Conservation (phyloP, 345 rosid species). For the Hypericum androsaemum region DNA sequence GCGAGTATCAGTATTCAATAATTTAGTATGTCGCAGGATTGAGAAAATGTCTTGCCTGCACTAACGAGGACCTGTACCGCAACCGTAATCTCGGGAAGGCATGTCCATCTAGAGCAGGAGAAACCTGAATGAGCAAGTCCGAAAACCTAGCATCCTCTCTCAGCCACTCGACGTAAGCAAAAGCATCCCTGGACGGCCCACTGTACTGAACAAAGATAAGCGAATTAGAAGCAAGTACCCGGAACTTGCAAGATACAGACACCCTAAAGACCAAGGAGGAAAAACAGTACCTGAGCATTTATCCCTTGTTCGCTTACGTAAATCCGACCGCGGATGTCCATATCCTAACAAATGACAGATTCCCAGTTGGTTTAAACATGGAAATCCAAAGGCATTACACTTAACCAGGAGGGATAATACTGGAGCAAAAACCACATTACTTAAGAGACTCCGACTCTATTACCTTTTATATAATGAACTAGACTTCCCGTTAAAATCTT, state of each 20-base stretch:
- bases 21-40: no score
- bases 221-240: slow-evolving; percentile 7
- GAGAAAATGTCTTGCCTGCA: slow-evolving; percentile 70
- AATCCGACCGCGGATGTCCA: slow-evolving; percentile 67
- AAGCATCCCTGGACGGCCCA: slow-evolving; percentile 72
- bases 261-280: background rate
- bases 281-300: slow-evolving; percentile 70
- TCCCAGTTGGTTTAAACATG: no score
- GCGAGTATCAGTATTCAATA: no score
- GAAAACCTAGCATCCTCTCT: slow-evolving; percentile 58
- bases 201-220: slow-evolving; percentile 62
- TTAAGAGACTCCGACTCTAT: no score
- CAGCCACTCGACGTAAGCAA: slow-evolving; percentile 73
- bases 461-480: no score
- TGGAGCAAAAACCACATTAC: background rate
- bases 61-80: slow-evolving; percentile 79
- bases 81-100: slow-evolving; percentile 81
- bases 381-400: no score
- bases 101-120: slow-evolving; percentile 68
- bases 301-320: slow-evolving; percentile 87
- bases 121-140: slow-evolving; percentile 67
- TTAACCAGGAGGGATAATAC: background rate
- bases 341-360: slow-evolving; percentile 28
- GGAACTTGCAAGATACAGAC: background rate
- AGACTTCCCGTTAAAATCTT: no score